Conservation (phyloP, 2,329 filamentous ascomycete species). For the Macrophomina phaseolina region DNA sequence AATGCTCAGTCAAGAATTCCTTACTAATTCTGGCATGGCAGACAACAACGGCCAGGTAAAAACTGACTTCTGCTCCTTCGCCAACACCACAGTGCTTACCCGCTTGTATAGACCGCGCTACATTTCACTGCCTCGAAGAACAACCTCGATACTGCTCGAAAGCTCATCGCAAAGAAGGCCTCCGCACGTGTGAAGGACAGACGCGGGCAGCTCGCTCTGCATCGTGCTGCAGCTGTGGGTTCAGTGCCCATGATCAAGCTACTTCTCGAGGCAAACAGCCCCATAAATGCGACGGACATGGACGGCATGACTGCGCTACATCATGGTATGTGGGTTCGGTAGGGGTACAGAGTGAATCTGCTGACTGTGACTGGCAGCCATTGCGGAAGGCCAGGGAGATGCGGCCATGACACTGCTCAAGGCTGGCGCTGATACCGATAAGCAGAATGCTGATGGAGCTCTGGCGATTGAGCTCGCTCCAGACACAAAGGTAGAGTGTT, state of each 20-base stretch:
- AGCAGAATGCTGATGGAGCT: conserved; percentile 73
- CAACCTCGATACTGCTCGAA: conserved; percentile 80
- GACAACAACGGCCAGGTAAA: conserved; percentile 68
- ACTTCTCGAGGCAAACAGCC: conserved; percentile 77
- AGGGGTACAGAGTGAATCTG: no score
- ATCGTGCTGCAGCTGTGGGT: conserved; percentile 88
- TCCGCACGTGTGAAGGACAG: conserved; percentile 82
- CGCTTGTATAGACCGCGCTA: conserved; percentile 71
- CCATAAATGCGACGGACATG: conserved; percentile 80
- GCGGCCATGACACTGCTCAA: conserved; percentile 82
- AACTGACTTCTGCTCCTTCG: conserved; percentile 36
- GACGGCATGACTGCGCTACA: conserved; percentile 89
- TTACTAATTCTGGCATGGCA: conserved; percentile 37
- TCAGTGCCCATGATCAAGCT: conserved; percentile 85
- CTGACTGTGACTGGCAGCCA: conserved; percentile 49
- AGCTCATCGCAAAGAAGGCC: conserved; percentile 76
- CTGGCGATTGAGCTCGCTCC: conserved; percentile 83
- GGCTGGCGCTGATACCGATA: conserved; percentile 80
- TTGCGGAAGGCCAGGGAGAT: conserved; percentile 79
- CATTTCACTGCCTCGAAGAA: conserved; percentile 92
- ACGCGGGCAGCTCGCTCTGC: conserved; percentile 86
- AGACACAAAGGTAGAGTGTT: conserved; percentile 72
- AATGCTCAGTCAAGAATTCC: neutral
- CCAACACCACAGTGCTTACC: conserved; percentile 15
- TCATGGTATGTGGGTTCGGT: conserved; percentile 56